These are phyloP conservation scores for Penicillium herquei DNA, from an alignment of 495 filamentous ascomycete genomes.

Conservation along the genomic window DNA sequence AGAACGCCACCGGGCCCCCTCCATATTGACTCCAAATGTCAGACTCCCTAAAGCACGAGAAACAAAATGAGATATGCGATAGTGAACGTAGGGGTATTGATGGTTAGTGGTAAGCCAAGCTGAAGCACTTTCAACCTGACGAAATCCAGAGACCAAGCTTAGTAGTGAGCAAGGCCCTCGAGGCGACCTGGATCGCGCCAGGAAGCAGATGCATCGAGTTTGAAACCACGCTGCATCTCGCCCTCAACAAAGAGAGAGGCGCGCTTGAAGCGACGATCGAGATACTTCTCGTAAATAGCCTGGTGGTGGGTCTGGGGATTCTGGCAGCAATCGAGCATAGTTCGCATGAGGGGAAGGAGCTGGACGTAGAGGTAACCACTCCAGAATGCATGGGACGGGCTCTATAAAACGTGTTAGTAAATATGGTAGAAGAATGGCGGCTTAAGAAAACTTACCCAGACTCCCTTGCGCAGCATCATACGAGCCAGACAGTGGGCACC, in stretches of 20 bases:
- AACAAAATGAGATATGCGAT: constrained; percentile 9
- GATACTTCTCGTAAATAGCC: constrained; percentile 90
- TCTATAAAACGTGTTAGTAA: constrained; percentile 51
- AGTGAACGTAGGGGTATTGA: constrained; percentile 10
- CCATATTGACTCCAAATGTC: constrained; percentile 19
- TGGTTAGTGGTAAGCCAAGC: constrained; percentile 1
- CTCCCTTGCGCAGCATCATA: constrained; percentile 81
- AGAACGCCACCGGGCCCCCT: constrained; percentile 27
- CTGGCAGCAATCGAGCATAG: constrained; percentile 84
- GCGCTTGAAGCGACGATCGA: constrained; percentile 75
- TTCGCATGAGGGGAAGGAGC: constrained; percentile 69
- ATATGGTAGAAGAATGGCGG: neutral
- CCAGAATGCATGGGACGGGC: constrained; percentile 80
- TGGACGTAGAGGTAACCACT: constrained; percentile 88
- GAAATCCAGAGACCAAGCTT: neutral
- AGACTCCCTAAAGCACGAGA: constrained; percentile 18
- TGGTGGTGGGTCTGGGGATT: constrained; percentile 75
- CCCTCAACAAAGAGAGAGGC: constrained; percentile 75
- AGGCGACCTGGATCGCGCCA: constrained; percentile 17
- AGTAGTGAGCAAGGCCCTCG: constrained; percentile 23
- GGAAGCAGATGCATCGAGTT: constrained; percentile 26
- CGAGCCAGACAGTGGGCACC: constrained; percentile 93
- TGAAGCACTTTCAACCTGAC: constrained; percentile 5
- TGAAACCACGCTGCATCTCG: constrained; percentile 62
- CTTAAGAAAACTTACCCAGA: constrained; percentile 70